Conservation (phyloP, 108 stramenopile genomes). For the Cyclotella distinguenda region DNA sequence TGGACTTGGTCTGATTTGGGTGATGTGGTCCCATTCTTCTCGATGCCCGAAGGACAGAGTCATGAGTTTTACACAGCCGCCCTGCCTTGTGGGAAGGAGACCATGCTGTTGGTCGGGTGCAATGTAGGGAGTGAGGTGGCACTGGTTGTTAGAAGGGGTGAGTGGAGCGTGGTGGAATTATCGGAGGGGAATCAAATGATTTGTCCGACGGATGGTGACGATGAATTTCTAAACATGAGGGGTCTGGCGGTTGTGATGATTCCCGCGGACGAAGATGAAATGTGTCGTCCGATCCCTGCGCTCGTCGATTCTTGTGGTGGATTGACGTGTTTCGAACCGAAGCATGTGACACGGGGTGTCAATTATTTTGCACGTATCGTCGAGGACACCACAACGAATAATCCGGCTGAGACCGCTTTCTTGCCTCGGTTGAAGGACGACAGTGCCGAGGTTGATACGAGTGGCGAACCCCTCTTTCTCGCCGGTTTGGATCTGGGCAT, state of each 20-base stretch:
- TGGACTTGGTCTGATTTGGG: slow-evolving; percentile 60
- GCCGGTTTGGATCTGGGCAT: slow-evolving; percentile 40
- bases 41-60: slow-evolving; percentile 69
- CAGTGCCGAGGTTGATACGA: neutral
- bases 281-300: slow-evolving; percentile 19
- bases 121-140: slow-evolving; percentile 76
- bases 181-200: slow-evolving; percentile 65
- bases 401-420: no score
- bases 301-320: slow-evolving; percentile 68
- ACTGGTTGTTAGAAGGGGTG: slow-evolving; percentile 33
- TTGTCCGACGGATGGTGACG: slow-evolving; percentile 77
- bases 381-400: no score
- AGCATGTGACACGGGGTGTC: no score
- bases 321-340: slow-evolving; percentile 31
- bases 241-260: slow-evolving; percentile 59
- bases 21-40: slow-evolving; percentile 84
- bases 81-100: slow-evolving; percentile 1
- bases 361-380: no score
- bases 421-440: neutral
- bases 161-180: slow-evolving; percentile 65
- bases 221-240: slow-evolving; percentile 73
- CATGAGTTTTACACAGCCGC: slow-evolving; percentile 67
- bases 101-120: slow-evolving; percentile 65
- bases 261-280: neutral
- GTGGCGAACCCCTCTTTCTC: slow-evolving; percentile 22